Conservation (phyloP, 176 grass and related monocot species). For the Poa annua region DNA sequence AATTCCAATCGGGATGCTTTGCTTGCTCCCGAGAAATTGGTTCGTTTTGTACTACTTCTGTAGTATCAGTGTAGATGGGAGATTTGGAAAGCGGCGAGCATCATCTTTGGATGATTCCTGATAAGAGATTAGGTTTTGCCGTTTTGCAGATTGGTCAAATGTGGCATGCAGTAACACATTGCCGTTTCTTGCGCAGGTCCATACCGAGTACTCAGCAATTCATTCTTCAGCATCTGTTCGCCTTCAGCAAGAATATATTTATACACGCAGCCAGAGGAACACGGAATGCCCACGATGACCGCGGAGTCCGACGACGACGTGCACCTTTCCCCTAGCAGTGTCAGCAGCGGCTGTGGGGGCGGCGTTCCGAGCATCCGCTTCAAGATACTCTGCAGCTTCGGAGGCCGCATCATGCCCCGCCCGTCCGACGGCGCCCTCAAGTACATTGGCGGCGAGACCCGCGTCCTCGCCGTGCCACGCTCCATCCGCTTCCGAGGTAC, state of each 20-base stretch:
- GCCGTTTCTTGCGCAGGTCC: conserved; percentile 37
- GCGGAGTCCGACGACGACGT: conserved; percentile 58
- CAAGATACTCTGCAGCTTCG: conserved; percentile 94
- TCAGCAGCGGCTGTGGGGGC: neutral
- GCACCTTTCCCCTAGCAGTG: conserved; percentile 47
- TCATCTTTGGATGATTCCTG: neutral
- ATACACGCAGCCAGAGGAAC: neutral
- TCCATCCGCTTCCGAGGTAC: conserved; percentile 73
- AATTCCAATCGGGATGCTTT: neutral
- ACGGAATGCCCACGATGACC: neutral
- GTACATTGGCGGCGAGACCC: conserved; percentile 89
- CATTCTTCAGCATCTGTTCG: conserved; percentile 3
- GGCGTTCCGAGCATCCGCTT: conserved; percentile 31
- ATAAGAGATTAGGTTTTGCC: neutral
- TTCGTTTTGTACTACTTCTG: neutral
- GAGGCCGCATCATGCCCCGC: conserved; percentile 80
- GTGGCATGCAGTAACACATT: neutral
- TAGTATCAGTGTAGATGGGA: too few species aligned
- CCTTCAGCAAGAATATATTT: neutral
- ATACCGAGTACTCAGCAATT: neutral
- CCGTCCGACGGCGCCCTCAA: conserved; percentile 76
- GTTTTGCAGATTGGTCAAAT: neutral
- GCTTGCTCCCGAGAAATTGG: conserved; percentile 3
- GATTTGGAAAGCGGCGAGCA: conserved; percentile 1
- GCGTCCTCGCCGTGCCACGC: conserved; percentile 73